phyloP scores from a whole-genome alignment of 2,329 filamentous ascomycete genomes.

The Trichoderma harzianum region DNA sequence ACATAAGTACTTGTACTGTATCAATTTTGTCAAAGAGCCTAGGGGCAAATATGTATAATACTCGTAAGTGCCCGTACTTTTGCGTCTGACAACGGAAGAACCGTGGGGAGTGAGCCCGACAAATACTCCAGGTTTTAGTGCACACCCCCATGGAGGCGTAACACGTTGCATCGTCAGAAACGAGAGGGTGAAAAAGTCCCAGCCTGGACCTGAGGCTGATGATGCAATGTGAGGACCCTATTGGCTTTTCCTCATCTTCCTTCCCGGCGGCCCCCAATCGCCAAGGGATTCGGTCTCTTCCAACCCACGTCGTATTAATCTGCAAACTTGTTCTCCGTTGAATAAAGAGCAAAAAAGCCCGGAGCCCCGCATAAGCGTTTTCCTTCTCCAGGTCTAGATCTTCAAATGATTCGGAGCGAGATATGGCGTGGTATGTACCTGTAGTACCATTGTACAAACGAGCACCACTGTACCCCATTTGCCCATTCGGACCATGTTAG shows the following conservation, averaged over 20 bases:
- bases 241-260: neutral
- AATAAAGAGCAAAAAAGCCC: neutral
- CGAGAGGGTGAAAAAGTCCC: neutral
- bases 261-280: neutral
- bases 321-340: neutral
- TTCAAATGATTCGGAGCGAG: neutral
- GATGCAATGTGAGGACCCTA: neutral
- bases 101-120: neutral
- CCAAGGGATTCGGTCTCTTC: neutral
- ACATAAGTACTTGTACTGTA: neutral
- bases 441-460: neutral
- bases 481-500: neutral
- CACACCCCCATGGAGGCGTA: slow-evolving; percentile 9
- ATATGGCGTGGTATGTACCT: neutral
- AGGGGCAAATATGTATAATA: neutral
- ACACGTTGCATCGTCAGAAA: slow-evolving; percentile 14
- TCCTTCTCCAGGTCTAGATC: neutral
- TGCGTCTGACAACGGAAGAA: slow-evolving; percentile 4
- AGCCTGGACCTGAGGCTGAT: neutral
- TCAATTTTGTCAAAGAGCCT: neutral
- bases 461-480: neutral
- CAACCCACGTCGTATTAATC: neutral
- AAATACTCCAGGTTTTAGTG: neutral
- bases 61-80: slow-evolving; percentile 11
- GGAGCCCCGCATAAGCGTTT: slow-evolving; percentile 1